A percentile compares a stretch with the other conserved stretches of the same genome.
Evolutionary conservation across 2,329 filamentous ascomycete species (phyloP).

Genomic region (Setomelanomma holmii): DNA sequence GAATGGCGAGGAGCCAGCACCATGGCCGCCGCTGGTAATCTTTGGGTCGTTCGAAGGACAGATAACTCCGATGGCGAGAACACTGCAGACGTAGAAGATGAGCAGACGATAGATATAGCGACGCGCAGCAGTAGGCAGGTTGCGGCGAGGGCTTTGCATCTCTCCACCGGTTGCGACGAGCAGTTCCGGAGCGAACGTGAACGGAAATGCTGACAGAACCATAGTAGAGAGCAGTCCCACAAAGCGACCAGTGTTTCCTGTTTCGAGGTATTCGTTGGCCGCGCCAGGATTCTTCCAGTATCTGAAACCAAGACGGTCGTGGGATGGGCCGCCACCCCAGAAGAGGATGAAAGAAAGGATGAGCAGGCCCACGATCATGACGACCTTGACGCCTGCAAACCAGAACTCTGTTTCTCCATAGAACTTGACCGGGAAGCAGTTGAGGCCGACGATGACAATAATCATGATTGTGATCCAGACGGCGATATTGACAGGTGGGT

Average conservation of each 20-base stretch:
- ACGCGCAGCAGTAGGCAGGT: conserved; percentile 66
- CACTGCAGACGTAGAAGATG: conserved; percentile 66
- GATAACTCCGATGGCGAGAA: conserved; percentile 67
- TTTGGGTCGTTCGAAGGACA: conserved; percentile 60
- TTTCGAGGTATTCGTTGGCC: conserved; percentile 57
- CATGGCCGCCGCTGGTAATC: conserved; percentile 61
- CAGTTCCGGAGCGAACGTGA: conserved; percentile 60
- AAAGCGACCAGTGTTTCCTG: conserved; percentile 59
- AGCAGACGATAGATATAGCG: conserved; percentile 68
- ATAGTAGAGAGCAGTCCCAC: conserved; percentile 60
- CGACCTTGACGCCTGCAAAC: conserved; percentile 41
- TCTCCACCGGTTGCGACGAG: conserved; percentile 63
- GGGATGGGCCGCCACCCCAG: conserved; percentile 62
- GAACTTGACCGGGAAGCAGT: conserved; percentile 46
- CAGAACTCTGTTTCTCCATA: conserved; percentile 49
- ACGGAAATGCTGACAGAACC: conserved; percentile 61
- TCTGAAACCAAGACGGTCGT: conserved; percentile 61
- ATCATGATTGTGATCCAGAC: conserved; percentile 49
- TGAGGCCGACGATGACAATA: conserved; percentile 42
- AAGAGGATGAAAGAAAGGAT: conserved; percentile 63
- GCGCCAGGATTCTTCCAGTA: conserved; percentile 65
- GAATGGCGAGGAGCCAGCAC: conserved; percentile 61
- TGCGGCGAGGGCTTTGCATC: conserved; percentile 64
- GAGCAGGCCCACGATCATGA: conserved; percentile 55
- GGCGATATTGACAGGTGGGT: conserved; percentile 39